Evolutionary conservation across 345 rosid species (phyloP).

Genomic region (Anastatica hierochuntica): DNA sequence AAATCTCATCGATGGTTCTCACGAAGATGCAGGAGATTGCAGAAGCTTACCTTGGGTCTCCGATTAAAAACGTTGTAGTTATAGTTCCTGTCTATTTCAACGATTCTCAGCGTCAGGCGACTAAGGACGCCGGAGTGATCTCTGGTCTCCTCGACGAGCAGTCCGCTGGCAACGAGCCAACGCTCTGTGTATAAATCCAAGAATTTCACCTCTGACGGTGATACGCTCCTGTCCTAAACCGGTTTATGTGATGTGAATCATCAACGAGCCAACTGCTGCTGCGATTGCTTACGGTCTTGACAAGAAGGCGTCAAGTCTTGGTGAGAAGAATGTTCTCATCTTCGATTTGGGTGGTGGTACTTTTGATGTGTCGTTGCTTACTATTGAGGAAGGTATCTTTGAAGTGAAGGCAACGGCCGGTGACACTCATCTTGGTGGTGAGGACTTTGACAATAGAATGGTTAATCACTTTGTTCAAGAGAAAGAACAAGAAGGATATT

Average conservation of each 20-base stretch:
- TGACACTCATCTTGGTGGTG: constrained; percentile 48
- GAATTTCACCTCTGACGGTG: too few species aligned
- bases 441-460: too few species aligned
- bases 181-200: too few species aligned
- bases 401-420: constrained; percentile 57
- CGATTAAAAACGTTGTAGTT: constrained; percentile 31
- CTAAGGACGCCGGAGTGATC: constrained; percentile 31
- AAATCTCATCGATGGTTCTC: too few species aligned
- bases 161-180: too few species aligned
- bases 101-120: too few species aligned
- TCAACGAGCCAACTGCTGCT: constrained; percentile 38
- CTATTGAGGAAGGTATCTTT: constrained; percentile 51
- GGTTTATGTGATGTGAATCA: constrained; percentile 36
- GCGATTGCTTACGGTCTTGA: constrained; percentile 39
- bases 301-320: constrained; percentile 33
- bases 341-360: constrained; percentile 62
- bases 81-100: constrained; percentile 40
- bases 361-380: constrained; percentile 53
- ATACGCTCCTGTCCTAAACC: too few species aligned
- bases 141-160: constrained; percentile 34
- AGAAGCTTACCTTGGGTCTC: constrained; percentile 25
- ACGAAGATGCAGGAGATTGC: constrained; percentile 36
- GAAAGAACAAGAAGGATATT: constrained; percentile 49
- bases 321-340: constrained; percentile 55
- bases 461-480: constrained; percentile 53